These are phyloP conservation scores for Exophiala sideris DNA, from an alignment of 2,329 filamentous ascomycete species.

Conservation along the genomic window DNA sequence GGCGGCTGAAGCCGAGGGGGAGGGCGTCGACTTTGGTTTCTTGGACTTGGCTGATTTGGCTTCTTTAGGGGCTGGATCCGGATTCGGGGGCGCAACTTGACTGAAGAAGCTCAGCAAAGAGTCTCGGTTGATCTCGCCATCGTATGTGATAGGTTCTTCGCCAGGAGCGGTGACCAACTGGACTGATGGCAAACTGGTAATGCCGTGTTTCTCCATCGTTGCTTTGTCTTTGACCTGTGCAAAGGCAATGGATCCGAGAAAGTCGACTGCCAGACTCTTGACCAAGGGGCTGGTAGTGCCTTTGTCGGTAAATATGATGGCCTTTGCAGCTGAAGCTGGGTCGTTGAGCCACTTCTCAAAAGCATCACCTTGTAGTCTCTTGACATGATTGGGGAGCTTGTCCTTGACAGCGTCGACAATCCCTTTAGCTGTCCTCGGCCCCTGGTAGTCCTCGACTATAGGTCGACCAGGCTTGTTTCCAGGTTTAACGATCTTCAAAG, in stretches of 20 bases:
- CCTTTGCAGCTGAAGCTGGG: slow-evolving; percentile 70
- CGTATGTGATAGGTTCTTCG: slow-evolving; percentile 67
- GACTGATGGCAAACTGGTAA: slow-evolving; percentile 75
- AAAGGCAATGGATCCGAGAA: slow-evolving; percentile 72
- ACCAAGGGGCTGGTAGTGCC: slow-evolving; percentile 79
- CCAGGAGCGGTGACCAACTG: slow-evolving; percentile 72
- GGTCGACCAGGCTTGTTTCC: slow-evolving; percentile 77
- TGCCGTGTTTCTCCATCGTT: slow-evolving; percentile 66
- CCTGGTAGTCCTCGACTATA: slow-evolving; percentile 85
- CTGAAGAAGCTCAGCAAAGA: slow-evolving; percentile 78
- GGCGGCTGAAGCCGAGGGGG: slow-evolving; percentile 46
- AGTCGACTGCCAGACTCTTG: slow-evolving; percentile 85
- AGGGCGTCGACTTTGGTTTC: slow-evolving; percentile 38
- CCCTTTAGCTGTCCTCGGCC: slow-evolving; percentile 73
- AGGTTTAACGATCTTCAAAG: slow-evolving; percentile 87
- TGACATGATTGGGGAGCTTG: slow-evolving; percentile 90
- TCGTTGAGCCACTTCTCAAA: slow-evolving; percentile 69
- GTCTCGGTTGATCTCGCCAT: slow-evolving; percentile 82
- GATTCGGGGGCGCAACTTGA: slow-evolving; percentile 74
- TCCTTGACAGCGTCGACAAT: slow-evolving; percentile 83
- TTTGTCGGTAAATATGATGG: slow-evolving; percentile 90
- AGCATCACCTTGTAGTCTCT: slow-evolving; percentile 73
- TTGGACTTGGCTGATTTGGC: slow-evolving; percentile 32
- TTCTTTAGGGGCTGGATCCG: slow-evolving; percentile 60
- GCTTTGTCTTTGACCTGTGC: slow-evolving; percentile 85